Conservation (phyloP, 2,329 filamentous ascomycete species). For the Fusarium phyllophilum region DNA sequence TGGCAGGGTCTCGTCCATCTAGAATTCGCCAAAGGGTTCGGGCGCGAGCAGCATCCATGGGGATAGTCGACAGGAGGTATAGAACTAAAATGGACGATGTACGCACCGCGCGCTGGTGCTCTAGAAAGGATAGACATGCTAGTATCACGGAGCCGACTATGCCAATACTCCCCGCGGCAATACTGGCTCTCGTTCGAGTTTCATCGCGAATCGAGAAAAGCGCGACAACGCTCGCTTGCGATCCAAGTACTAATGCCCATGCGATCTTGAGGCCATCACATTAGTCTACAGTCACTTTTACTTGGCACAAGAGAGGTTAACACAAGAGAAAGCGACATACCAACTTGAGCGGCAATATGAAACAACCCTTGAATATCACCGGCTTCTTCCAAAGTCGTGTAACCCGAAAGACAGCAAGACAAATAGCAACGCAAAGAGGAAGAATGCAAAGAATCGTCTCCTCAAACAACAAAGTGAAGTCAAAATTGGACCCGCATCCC, state of each 20-base stretch:
- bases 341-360: neutral
- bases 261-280: neutral
- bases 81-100: neutral
- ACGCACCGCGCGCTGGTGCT: neutral
- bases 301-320: rapidly evolving
- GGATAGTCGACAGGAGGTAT: neutral
- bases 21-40: neutral
- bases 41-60: neutral
- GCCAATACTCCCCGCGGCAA: neutral
- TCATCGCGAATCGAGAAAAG: neutral
- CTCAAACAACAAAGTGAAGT: conserved; percentile 1
- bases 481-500: neutral
- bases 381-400: neutral
- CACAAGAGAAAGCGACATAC: neutral
- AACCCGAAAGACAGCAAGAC: neutral
- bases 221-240: neutral
- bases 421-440: neutral
- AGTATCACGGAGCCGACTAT: neutral
- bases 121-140: neutral
- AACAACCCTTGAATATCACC: neutral
- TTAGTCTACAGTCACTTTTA: neutral
- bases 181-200: neutral
- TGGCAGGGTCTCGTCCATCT: neutral
- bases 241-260: neutral
- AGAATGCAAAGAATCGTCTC: neutral